Percentiles rank a stretch among this genome's conserved stretches.
Conservation (phyloP, 169 alveolate species). For the Plasmodium vivax region DNA sequence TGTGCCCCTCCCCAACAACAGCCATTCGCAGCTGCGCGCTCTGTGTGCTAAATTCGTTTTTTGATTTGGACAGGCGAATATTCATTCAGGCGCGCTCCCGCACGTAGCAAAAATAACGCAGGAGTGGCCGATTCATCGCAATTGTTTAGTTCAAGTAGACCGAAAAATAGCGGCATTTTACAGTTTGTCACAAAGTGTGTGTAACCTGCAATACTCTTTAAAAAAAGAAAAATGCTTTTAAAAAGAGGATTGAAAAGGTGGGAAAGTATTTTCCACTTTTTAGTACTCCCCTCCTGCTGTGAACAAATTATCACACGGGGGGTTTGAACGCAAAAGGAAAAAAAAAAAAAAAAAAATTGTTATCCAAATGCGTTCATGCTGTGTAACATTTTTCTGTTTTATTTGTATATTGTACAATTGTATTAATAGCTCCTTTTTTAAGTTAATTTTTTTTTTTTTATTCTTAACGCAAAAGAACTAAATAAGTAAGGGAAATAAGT, state of each 20-base stretch:
- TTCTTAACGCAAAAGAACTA: neutral
- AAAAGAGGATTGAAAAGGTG: neutral
- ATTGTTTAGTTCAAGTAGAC: neutral
- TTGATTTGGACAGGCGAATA: neutral
- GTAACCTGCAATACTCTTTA: neutral
- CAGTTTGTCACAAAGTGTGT: neutral
- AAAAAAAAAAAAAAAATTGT: neutral
- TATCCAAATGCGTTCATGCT: neutral
- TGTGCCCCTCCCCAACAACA: neutral
- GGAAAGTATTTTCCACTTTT: neutral
- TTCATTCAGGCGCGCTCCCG: neutral
- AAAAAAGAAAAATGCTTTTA: neutral
- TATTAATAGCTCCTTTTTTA: neutral
- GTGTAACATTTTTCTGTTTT: neutral
- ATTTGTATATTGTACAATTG: neutral
- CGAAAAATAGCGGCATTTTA: neutral
- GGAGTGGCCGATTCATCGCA: neutral
- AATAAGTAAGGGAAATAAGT: neutral
- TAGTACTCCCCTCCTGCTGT: neutral
- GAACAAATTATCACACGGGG: neutral
- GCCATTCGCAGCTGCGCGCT: neutral
- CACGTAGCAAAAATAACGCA: neutral
- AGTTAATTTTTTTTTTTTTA: neutral
- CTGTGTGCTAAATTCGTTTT: neutral
- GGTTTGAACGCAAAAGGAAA: neutral